These are phyloP conservation scores for Heracleum sosnowskyi DNA, from an alignment of 129 eudicot genomes.

Conservation along the genomic window DNA sequence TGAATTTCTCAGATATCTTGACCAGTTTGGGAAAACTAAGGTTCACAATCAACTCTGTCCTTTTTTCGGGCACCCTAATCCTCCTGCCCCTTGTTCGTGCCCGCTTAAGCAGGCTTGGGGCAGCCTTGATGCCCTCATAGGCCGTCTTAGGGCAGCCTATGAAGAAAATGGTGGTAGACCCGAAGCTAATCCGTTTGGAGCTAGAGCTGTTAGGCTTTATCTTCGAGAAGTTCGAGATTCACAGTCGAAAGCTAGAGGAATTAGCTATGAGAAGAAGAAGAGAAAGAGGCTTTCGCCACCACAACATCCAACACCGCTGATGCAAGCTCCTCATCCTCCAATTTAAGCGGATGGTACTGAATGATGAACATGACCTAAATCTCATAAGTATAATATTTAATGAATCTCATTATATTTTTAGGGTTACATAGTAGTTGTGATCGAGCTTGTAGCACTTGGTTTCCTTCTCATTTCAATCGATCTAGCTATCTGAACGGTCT, in stretches of 20 bases:
- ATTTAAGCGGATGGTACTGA: background rate
- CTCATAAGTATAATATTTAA: background rate
- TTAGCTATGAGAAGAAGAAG: constrained; percentile 2
- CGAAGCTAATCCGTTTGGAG: background rate
- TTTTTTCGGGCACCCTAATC: background rate
- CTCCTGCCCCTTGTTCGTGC: constrained; percentile 2
- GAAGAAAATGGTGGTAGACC: background rate
- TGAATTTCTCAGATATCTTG: background rate
- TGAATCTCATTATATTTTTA: background rate
- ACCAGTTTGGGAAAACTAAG: constrained; percentile 1
- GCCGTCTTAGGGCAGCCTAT: background rate
- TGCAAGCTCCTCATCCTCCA: background rate
- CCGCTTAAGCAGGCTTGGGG: constrained; percentile 4
- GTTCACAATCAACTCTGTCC: background rate
- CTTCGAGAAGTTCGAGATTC: constrained; percentile 1
- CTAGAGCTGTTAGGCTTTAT: background rate
- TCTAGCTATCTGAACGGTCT: background rate
- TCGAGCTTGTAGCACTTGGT: background rate
- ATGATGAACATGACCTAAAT: background rate
- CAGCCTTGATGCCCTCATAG: constrained; percentile 4
- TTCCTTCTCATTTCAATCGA: background rate
- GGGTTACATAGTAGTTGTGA: background rate
- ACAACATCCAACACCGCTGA: background rate
- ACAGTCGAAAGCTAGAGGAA: constrained; percentile 5
- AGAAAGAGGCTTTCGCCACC: background rate